Percentiles rank a stretch among this genome's conserved stretches.
Conservation (phyloP, 1,284 basidiomycete species). For the Ustilago shanxiensis region DNA sequence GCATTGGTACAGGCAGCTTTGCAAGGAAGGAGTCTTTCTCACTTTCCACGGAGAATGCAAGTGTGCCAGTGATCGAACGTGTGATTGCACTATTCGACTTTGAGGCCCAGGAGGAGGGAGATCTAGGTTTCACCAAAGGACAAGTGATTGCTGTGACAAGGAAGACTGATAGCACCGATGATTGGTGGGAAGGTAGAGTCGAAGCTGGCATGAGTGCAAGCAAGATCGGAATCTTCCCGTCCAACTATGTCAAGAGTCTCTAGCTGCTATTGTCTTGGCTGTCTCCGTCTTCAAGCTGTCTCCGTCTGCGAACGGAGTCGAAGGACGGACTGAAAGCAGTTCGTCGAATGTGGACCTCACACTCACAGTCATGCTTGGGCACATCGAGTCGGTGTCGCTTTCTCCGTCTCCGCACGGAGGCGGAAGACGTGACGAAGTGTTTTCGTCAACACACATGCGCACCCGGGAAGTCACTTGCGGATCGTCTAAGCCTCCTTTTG, state of each 20-base stretch:
- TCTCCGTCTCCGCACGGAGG: not conserved
- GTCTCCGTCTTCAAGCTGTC: not conserved
- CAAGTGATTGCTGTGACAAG: slow-evolving; percentile 65
- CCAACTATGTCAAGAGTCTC: slow-evolving; percentile 23
- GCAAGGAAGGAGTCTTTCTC: slow-evolving; percentile 24
- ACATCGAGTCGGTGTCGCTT: too few relatives aligned
- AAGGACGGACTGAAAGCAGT: too few relatives aligned
- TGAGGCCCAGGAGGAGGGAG: slow-evolving; percentile 58
- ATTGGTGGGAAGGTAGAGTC: slow-evolving; percentile 67
- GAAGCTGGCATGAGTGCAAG: slow-evolving; percentile 43
- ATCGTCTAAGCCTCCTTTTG: too few relatives aligned
- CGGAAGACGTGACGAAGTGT: too few relatives aligned
- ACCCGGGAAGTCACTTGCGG: too few relatives aligned
- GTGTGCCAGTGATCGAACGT: slow-evolving; percentile 38
- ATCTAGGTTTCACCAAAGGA: slow-evolving; percentile 62
- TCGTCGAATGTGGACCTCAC: not conserved
- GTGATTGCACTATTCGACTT: slow-evolving; percentile 66
- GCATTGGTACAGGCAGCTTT: not conserved
- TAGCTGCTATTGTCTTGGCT: not conserved
- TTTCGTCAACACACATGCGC: too few relatives aligned
- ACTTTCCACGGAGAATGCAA: slow-evolving; percentile 29
- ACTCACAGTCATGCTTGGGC: too few relatives aligned
- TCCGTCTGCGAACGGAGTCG: too few relatives aligned
- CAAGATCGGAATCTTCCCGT: slow-evolving; percentile 47
- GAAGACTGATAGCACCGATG: slow-evolving; percentile 57